Base-by-base conservation (phyloP, 768 basidiomycete species). In the Cubamyces sp. region DNA sequence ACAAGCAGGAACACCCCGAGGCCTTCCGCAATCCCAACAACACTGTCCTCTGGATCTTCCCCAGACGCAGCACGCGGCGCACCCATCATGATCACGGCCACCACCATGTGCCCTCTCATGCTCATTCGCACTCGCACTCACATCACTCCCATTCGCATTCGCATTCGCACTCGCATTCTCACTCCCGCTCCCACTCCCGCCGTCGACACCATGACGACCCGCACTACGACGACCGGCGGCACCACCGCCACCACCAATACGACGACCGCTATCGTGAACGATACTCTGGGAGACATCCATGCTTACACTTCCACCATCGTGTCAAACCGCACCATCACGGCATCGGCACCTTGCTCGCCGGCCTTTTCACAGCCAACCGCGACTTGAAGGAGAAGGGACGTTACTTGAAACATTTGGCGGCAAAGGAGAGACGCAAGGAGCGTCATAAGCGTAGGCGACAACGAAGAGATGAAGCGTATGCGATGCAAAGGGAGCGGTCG, bases 1-100 rank as follows among this genome's bases (percentile, higher is more conserved):
- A 73, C 61, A 68, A 74, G 57, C 60, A 39, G 62, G 71, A 78
- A 64, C 70, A 67, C 14, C 57, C 66, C 63, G 68, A 73, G 51
- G 21, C 67, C 49, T 49, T 66, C 64, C 61, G 64, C 62, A 39
- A 64, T 66, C 42, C 64, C 26, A 47, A 59, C 11, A 37, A 65
- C 62, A 65, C 70, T 61, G 57, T 73, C 39, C 70, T 76, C 67
- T 70, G 74, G 58, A 60, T 73, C 61, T 68, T 71, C 59, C 55
- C 66, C 49, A 14, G 63, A 23, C 53, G 58, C 25, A 52, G 37
- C 16, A 48, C 48, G 34, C 37, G 50, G 16, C 41, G 30, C 9
- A n/a, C 34, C 12, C 45, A 56, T n/a, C 55, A 48, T 23, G 37
- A 50, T 53, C 46, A 59, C n/a, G 12, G 19, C 19, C 53, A 56